phyloP scores from a whole-genome alignment of 2,329 filamentous ascomycete species.

The Phialophora chinensis region DNA sequence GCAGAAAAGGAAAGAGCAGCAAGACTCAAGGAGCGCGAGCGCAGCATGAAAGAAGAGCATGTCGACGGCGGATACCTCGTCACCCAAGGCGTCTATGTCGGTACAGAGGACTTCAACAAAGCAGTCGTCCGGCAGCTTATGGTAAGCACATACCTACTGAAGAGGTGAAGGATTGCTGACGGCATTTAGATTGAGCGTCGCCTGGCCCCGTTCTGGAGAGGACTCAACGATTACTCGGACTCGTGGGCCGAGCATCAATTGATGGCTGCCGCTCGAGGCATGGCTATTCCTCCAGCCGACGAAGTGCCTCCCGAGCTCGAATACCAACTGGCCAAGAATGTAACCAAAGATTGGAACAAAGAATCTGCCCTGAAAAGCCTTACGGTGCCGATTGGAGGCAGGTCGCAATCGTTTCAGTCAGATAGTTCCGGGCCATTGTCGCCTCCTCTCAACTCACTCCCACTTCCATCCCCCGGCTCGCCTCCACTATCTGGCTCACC shows the following conservation, averaged over 20 bases:
- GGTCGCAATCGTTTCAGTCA: conserved; percentile 79
- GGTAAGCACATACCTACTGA: conserved; percentile 59
- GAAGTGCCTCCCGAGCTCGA: conserved; percentile 75
- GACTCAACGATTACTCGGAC: conserved; percentile 84
- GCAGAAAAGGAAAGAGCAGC: conserved; percentile 79
- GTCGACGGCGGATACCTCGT: conserved; percentile 95
- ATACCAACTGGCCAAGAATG: conserved; percentile 57
- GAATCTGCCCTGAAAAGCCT: conserved; percentile 71
- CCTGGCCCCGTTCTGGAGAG: conserved; percentile 93
- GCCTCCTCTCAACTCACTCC: conserved; percentile 67
- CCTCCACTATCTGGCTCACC: conserved; percentile 58
- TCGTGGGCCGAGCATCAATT: conserved; percentile 95
- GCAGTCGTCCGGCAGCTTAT: conserved; percentile 84
- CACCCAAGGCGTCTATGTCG: conserved; percentile 91
- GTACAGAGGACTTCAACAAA: conserved; percentile 92
- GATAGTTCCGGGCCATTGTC: conserved; percentile 67
- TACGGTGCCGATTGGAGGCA: conserved; percentile 77
- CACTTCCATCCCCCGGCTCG: conserved; percentile 64
- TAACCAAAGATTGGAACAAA: conserved; percentile 55
- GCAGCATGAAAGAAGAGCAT: conserved; percentile 87
- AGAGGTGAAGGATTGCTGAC: conserved; percentile 1
- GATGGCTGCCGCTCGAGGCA: conserved; percentile 83
- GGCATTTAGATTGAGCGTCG: conserved; percentile 81
- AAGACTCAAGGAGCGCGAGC: conserved; percentile 82
- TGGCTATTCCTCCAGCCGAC: conserved; percentile 83